Conservation (phyloP, 495 filamentous ascomycete genomes). For the Pyrenopolyporus hunteri region DNA sequence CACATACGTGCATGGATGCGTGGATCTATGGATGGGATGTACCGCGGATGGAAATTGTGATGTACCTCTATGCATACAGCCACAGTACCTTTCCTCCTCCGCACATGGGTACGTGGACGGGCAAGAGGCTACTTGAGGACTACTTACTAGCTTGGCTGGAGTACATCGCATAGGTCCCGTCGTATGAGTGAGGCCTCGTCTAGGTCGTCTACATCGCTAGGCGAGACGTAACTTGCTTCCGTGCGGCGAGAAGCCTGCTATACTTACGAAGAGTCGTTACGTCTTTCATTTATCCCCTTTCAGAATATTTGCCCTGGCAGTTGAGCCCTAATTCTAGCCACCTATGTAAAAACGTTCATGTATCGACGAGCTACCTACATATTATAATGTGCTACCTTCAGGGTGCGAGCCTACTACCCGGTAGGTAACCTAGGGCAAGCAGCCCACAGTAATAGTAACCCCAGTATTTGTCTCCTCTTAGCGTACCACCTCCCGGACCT, state of each 20-base stretch:
- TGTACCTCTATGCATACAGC: conserved; percentile 10
- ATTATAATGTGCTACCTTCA: neutral
- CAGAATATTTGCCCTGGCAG: too few species aligned
- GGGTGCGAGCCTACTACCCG: too few species aligned
- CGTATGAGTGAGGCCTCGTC: conserved; percentile 5
- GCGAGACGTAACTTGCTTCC: neutral
- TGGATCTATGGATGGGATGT: too few species aligned
- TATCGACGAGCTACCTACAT: too few species aligned
- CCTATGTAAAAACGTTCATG: too few species aligned
- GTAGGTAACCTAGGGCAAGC: too few species aligned
- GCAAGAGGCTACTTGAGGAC: conserved; percentile 4
- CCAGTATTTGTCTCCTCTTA: conserved; percentile 15
- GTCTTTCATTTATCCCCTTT: too few species aligned
- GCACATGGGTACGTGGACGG: conserved; percentile 17
- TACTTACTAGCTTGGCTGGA: conserved; percentile 9
- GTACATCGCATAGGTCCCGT: neutral
- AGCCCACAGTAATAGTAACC: neutral
- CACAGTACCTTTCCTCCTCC: conserved; percentile 15
- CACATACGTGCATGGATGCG: too few species aligned
- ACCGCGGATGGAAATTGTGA: neutral
- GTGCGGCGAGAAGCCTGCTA: conserved; percentile 3
- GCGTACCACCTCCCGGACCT: conserved; percentile 9
- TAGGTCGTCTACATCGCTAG: conserved; percentile 5
- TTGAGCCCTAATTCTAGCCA: too few species aligned
- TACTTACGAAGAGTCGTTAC: conserved; percentile 1